phyloP scores from a whole-genome alignment of 192 early-diverging fungal genomes.

The Backusella luteola region DNA sequence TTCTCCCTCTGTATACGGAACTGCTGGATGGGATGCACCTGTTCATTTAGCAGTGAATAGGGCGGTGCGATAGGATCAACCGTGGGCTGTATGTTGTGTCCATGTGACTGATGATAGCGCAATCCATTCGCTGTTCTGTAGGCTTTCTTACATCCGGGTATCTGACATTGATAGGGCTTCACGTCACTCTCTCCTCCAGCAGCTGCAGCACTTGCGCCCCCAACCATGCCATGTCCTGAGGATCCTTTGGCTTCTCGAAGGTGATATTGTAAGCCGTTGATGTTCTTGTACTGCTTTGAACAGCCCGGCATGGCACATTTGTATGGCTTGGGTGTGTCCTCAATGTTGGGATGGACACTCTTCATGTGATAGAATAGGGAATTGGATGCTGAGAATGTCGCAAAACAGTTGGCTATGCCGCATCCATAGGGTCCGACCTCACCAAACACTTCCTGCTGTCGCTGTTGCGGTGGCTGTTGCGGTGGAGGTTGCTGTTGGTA shows the following conservation, averaged over 20 bases:
- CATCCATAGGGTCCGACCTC: conserved; percentile 39
- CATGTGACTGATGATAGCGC: conserved; percentile 37
- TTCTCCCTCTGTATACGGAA: neutral
- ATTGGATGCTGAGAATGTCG: conserved; percentile 33
- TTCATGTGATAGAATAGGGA: conserved; percentile 51
- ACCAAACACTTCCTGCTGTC: conserved; percentile 19
- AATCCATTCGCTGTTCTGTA: conserved; percentile 42
- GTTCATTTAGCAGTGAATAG: neutral
- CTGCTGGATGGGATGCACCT: neutral
- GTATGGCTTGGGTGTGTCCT: conserved; percentile 53
- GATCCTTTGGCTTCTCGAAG: conserved; percentile 58
- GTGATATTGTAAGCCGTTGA: conserved; percentile 82
- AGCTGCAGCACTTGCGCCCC: neutral
- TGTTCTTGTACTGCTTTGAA: conserved; percentile 75
- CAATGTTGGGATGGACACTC: conserved; percentile 30
- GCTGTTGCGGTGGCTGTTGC: neutral
- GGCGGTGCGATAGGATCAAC: neutral
- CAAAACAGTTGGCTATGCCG: conserved; percentile 32
- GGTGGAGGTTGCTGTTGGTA: neutral
- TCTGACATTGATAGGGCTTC: conserved; percentile 37
- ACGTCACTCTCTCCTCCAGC: neutral
- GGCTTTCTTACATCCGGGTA: conserved; percentile 41
- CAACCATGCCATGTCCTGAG: conserved; percentile 27
- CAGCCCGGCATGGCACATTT: conserved; percentile 68
- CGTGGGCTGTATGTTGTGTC: conserved; percentile 14